Evolutionary conservation across 2,329 filamentous ascomycete genomes (phyloP).

Genomic region (Scopulariopsis brevicaulis): DNA sequence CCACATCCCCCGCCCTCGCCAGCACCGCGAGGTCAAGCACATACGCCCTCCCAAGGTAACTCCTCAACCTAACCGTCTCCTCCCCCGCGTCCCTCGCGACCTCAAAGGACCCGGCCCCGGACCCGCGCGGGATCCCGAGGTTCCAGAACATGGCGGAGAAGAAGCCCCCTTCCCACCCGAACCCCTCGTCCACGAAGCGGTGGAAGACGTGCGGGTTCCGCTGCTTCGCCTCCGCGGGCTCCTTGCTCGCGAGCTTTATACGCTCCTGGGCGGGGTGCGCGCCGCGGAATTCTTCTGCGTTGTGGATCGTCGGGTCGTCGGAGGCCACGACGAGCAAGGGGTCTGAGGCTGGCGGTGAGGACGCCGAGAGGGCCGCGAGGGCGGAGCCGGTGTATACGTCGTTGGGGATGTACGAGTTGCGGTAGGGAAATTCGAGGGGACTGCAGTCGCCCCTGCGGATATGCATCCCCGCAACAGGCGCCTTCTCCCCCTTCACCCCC

Average conservation of each 20-base stretch:
- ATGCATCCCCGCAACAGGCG: constrained; percentile 54
- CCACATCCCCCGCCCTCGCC: constrained; percentile 51
- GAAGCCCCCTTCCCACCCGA: constrained; percentile 85
- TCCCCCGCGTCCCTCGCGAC: constrained; percentile 26
- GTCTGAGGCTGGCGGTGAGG: constrained; percentile 8
- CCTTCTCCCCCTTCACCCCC: constrained; percentile 33
- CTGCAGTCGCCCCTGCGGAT: constrained; percentile 72
- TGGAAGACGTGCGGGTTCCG: constrained; percentile 39
- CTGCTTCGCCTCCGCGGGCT: constrained; percentile 24
- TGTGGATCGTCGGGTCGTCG: constrained; percentile 69
- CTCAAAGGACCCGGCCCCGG: constrained; percentile 14
- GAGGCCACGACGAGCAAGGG: constrained; percentile 58
- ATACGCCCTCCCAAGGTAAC: constrained; percentile 70
- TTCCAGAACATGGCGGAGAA: constrained; percentile 74
- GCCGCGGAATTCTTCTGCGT: constrained; percentile 47
- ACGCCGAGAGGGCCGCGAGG: constrained; percentile 34
- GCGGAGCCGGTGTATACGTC: constrained; percentile 55
- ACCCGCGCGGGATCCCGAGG: constrained; percentile 42
- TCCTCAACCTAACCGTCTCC: constrained; percentile 55
- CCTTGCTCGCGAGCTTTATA: constrained; percentile 63
- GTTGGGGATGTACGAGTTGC: constrained; percentile 66
- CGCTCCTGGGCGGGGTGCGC: constrained; percentile 58
- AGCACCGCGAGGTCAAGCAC: constrained; percentile 70
- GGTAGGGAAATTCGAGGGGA: constrained; percentile 66
- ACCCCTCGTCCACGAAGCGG: constrained; percentile 62